Conservation (phyloP, 1,284 basidiomycete species). For the Mrakiaceae sp. region DNA sequence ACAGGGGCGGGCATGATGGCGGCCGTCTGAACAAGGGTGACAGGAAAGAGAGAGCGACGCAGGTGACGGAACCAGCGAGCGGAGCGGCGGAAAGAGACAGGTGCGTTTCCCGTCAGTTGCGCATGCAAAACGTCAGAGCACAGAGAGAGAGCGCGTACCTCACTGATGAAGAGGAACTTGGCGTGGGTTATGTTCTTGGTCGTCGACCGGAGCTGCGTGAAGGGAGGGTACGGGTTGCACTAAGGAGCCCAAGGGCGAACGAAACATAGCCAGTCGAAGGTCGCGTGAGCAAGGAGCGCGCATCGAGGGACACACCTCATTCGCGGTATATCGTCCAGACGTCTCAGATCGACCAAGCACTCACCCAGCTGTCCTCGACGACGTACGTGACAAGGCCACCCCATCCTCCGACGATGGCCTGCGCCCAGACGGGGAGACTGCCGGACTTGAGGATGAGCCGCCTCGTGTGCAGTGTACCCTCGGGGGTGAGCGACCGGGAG, state of each 20-base stretch:
- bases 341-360: neutral
- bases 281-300: too few species aligned
- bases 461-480: constrained; percentile 63
- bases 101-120: neutral
- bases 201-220: constrained; percentile 1
- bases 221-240: constrained; percentile 9
- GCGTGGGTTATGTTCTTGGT: constrained; percentile 15
- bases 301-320: neutral
- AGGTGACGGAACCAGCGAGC: neutral
- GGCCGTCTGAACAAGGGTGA: neutral
- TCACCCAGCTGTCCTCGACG: constrained; percentile 48
- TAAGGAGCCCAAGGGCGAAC: neutral
- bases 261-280: neutral
- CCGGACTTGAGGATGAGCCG: constrained; percentile 79
- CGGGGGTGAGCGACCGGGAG: constrained; percentile 54
- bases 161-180: constrained; percentile 9
- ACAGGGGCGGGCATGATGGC: neutral
- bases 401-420: constrained; percentile 55
- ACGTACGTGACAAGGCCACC: constrained; percentile 54
- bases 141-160: neutral
- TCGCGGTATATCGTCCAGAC: too few species aligned
- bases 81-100: neutral
- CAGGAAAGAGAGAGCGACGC: neutral
- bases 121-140: too few species aligned
- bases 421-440: constrained; percentile 70